Evolutionary conservation across 2,329 filamentous ascomycete genomes (phyloP), one percentile per base, ranked within the genome.

Genomic region (Lachnellula willkommii): DNA sequence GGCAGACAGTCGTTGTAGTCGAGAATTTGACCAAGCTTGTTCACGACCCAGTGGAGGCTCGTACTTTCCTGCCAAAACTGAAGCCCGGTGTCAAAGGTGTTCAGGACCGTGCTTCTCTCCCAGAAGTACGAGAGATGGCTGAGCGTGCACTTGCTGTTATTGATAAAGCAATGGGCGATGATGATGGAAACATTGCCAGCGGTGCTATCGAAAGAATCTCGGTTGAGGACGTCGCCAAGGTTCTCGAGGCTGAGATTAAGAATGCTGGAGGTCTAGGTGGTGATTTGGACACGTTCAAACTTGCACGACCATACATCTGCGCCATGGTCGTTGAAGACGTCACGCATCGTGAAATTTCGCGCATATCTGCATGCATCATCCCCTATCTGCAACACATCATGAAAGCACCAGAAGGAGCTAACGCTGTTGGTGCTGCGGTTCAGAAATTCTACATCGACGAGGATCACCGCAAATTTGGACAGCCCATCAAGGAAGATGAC

Each of bases 21-120:
- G 94, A 99, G 77, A 99, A 99, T 76, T 78, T 99, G 77, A 99
- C 94, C 59, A 97, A 96, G 78, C 84, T 99, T 35, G 94, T 99
- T 28, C 94, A 99, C 73, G 92, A 90, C 71, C 94, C 94, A 14
- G 84, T 96, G 58, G 94, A 99, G 77, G 94, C 94, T 36, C 83
- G 94, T 63, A 90, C 90, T 54, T 99, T 99, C 80, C 75, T 99
- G 70, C 94, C 94, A 51, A 96, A 96, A 75, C 79, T 99, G 52
- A 88, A 89, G 69, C 94, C 94, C 45, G 94, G 94, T 82, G 89
- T 99, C 47, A 90, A 96, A 78, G 82, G 80, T 54, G 93, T 99
- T 56, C 84, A 86, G 63, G 86, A 95, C 65, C 84, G 91, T 61
- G 93, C 94, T 28, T 95, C 94, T 42, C 82, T 97, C 1, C 94